phyloP scores from a whole-genome alignment of 371 early-diverging fungal species.

The Mortierella sp. region DNA sequence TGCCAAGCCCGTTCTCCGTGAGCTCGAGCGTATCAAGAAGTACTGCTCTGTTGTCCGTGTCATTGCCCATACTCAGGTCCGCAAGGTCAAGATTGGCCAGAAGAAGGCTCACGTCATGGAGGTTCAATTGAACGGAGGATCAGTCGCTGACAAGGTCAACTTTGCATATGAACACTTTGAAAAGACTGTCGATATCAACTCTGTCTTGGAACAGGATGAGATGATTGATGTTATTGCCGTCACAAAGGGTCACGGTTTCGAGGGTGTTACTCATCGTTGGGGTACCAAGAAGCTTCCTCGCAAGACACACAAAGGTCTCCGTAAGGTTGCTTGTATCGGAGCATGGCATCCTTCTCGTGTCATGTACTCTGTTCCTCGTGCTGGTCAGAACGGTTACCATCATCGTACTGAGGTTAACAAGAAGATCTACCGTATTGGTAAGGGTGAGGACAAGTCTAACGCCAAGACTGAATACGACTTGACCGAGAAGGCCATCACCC shows the following conservation, averaged over 20 bases:
- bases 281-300: conserved; percentile 99
- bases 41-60: conserved; percentile 99
- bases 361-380: conserved; percentile 99
- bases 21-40: conserved; percentile 98
- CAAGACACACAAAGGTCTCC: conserved; percentile 99
- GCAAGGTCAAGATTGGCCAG: conserved; percentile 94
- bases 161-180: conserved; percentile 98
- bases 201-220: conserved; percentile 98
- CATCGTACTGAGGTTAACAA: conserved; percentile 99
- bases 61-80: conserved; percentile 98
- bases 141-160: conserved; percentile 97
- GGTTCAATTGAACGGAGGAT: conserved; percentile 99
- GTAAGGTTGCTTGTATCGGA: conserved; percentile 99
- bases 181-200: conserved; percentile 92
- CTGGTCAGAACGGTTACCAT: conserved; percentile 99
- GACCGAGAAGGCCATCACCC: conserved; percentile 98
- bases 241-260: conserved; percentile 99
- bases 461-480: conserved; percentile 99
- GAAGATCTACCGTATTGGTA: conserved; percentile 99
- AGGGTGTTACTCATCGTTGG: conserved; percentile 99
- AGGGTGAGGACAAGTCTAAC: conserved; percentile 87
- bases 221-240: conserved; percentile 99
- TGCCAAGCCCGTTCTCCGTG: conserved; percentile 91
- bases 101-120: conserved; percentile 99
- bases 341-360: conserved; percentile 99